phyloP scores from a whole-genome alignment of 805 yeast species.

The Kregervanrija fluxuum region DNA sequence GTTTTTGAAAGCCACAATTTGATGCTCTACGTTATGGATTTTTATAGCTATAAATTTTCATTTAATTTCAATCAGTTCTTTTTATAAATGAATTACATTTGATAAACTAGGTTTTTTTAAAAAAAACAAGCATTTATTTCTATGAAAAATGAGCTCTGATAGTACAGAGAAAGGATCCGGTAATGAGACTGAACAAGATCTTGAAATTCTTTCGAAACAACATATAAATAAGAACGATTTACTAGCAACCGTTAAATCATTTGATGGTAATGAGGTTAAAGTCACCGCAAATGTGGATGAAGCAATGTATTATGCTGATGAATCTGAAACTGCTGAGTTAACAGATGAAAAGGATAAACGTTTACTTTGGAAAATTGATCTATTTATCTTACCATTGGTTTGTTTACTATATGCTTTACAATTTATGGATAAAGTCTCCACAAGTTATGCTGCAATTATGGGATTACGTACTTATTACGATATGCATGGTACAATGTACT shows the following conservation, averaged over 20 bases:
- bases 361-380: slow-evolving; percentile 36
- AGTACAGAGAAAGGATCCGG: no score
- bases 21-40: no score
- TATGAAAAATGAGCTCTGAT: no score
- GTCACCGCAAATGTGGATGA: slow-evolving; percentile 10
- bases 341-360: slow-evolving; percentile 5
- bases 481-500: slow-evolving; percentile 35
- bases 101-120: no score
- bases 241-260: slow-evolving; percentile 1
- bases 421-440: slow-evolving; percentile 53
- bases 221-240: not conserved
- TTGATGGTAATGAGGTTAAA: slow-evolving; percentile 7
- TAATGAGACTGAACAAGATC: no score
- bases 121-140: no score
- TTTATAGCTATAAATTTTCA: no score
- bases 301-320: slow-evolving; percentile 9
- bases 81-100: no score
- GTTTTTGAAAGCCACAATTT: no score
- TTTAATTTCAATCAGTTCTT: no score
- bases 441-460: slow-evolving; percentile 48
- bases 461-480: slow-evolving; percentile 44
- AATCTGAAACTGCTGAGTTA: slow-evolving; percentile 5
- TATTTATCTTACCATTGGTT: slow-evolving; percentile 43
- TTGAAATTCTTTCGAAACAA: not conserved
- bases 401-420: slow-evolving; percentile 43